Conservation (phyloP, 1,139 yeast genomes). For the Debaryomyces psychrophilus region DNA sequence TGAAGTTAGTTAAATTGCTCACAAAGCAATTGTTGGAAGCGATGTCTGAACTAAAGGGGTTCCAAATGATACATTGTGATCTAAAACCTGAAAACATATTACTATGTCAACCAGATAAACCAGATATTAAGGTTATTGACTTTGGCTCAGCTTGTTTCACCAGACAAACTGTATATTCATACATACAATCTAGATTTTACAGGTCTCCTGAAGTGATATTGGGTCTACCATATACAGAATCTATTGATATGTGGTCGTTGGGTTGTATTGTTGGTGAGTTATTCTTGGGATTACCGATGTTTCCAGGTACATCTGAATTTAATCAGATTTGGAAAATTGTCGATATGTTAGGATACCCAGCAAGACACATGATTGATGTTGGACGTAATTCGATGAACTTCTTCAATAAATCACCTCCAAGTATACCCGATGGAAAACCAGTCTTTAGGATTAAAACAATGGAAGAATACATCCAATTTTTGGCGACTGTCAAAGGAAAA, state of each 20-base stretch:
- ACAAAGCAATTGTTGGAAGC: constrained; percentile 83
- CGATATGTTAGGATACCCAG: constrained; percentile 85
- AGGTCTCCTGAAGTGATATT: constrained; percentile 94
- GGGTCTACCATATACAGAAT: constrained; percentile 87
- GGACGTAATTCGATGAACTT: constrained; percentile 83
- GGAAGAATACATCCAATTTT: constrained; percentile 44
- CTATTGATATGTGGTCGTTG: constrained; percentile 97
- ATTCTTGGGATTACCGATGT: constrained; percentile 88
- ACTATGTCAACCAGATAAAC: constrained; percentile 78
- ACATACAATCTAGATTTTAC: constrained; percentile 93
- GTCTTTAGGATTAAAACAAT: constrained; percentile 34
- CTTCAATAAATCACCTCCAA: constrained; percentile 48
- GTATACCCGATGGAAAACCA: constrained; percentile 33
- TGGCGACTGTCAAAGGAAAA: constrained; percentile 31
- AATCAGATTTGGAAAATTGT: constrained; percentile 85
- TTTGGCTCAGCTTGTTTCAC: constrained; percentile 97
- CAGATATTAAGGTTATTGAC: constrained; percentile 90
- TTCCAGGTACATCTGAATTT: constrained; percentile 94
- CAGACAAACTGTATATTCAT: constrained; percentile 85
- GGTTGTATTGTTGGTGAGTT: constrained; percentile 97
- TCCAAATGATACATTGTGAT: constrained; percentile 92
- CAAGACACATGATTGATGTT: constrained; percentile 95
- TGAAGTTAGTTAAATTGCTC: constrained; percentile 76
- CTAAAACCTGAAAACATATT: constrained; percentile 94
- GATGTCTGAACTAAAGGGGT: constrained; percentile 74